Evolutionary conservation across 202 grass and related monocot species (phyloP).

Genomic region (Musa balbisiana): DNA sequence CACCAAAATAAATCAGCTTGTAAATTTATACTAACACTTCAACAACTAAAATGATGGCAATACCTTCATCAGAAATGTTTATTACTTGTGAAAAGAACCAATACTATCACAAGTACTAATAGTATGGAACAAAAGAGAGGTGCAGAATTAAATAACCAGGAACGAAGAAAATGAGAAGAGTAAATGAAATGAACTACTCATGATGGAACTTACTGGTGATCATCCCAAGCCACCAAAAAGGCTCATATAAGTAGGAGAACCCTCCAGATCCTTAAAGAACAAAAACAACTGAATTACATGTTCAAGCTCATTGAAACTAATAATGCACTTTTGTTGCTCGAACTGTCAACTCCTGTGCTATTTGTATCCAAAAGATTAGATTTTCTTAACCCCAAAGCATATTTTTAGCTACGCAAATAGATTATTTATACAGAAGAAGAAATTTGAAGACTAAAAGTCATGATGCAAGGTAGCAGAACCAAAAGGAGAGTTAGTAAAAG

Average conservation of each 20-base stretch:
- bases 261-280: constrained; percentile 59
- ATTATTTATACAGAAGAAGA: not conserved
- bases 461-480: not conserved
- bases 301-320: not conserved
- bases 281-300: constrained; percentile 13
- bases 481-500: not conserved
- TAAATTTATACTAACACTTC: too few relatives aligned
- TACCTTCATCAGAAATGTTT: too few relatives aligned
- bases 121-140: not conserved
- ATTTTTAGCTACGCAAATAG: not conserved
- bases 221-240: constrained; percentile 91
- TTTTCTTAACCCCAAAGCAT: too few relatives aligned
- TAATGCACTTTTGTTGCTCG: not conserved
- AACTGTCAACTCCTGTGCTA: too few relatives aligned
- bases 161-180: too few relatives aligned
- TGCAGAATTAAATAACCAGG: not conserved
- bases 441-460: constrained; percentile 2
- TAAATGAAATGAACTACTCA: not conserved
- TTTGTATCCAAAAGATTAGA: too few relatives aligned
- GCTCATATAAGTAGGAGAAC: constrained; percentile 72
- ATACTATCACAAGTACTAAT: constrained; percentile 3
- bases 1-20: too few relatives aligned
- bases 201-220: constrained; percentile 60
- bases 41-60: too few relatives aligned
- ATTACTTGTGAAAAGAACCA: not conserved